A percentile compares a stretch with the other conserved stretches of the same genome.
These are phyloP conservation scores for Rhynchospora breviuscula DNA, from an alignment of 176 grass and related monocot species.

Conservation along the genomic window DNA sequence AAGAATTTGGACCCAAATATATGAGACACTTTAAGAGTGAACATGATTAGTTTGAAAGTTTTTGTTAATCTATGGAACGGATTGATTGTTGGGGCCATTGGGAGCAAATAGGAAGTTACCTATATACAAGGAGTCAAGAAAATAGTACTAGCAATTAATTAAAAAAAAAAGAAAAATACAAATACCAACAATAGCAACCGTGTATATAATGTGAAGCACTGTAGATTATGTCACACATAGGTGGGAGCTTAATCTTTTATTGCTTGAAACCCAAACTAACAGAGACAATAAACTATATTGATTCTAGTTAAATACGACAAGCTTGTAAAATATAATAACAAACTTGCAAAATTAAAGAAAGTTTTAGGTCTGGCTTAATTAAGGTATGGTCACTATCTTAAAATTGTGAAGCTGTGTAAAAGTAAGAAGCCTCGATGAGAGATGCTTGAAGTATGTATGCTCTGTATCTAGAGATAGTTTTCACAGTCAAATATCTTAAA, in stretches of 20 bases:
- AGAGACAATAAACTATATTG: not conserved
- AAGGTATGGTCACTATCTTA: not conserved
- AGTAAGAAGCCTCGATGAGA: not conserved
- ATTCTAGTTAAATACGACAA: not conserved
- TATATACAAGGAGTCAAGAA: no score
- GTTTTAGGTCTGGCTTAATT: not conserved
- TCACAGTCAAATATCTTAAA: not conserved
- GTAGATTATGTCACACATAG: not conserved
- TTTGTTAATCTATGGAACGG: not conserved
- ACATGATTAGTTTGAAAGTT: not conserved
- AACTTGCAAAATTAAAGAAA: not conserved
- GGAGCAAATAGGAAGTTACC: not conserved
- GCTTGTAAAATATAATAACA: not conserved
- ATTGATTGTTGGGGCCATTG: not conserved
- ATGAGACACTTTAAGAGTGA: not conserved
- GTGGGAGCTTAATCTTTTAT: not conserved
- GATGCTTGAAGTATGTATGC: not conserved
- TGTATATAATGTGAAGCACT: not conserved
- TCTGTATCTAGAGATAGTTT: not conserved
- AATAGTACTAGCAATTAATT: not conserved
- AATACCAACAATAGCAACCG: not conserved
- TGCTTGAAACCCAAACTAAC: conserved; percentile 2
- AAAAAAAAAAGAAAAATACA: not conserved
- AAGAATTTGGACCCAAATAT: conserved; percentile 8
- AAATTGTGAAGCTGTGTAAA: not conserved